Conservation (phyloP, 768 basidiomycete species). For the Holtermanniella nyarrowii region DNA sequence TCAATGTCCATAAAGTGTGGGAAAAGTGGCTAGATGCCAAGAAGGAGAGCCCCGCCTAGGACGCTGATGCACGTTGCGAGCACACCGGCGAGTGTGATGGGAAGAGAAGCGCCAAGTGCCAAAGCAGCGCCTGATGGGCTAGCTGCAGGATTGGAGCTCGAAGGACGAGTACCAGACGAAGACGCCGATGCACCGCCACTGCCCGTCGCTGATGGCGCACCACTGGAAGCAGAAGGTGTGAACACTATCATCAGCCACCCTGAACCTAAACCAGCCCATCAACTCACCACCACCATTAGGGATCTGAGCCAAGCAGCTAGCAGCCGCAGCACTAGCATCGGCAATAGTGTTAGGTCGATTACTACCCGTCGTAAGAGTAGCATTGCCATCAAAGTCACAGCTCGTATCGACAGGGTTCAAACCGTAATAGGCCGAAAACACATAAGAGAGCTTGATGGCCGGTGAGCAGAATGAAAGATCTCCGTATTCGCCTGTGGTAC, state of each 20-base stretch:
- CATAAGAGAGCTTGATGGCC: slow-evolving; percentile 68
- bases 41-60: too few species aligned
- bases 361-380: slow-evolving; percentile 46
- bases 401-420: slow-evolving; percentile 52
- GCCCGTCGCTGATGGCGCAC: not conserved
- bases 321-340: slow-evolving; percentile 34
- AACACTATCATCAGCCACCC: not conserved
- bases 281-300: slow-evolving; percentile 22
- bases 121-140: too few species aligned
- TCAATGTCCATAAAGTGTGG: too few species aligned
- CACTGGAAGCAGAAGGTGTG: not conserved
- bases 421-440: slow-evolving; percentile 70
- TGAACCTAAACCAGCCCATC: not conserved
- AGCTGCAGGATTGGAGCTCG: not conserved
- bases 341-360: slow-evolving; percentile 33
- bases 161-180: not conserved
- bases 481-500: slow-evolving; percentile 66
- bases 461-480: slow-evolving; percentile 68
- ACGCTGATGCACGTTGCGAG: too few species aligned
- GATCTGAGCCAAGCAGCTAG: slow-evolving; percentile 27
- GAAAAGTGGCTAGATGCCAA: too few species aligned
- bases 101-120: too few species aligned
- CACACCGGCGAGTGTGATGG: too few species aligned
- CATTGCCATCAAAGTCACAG: slow-evolving; percentile 78
- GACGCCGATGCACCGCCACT: not conserved